Percentiles rank a stretch among this genome's conserved stretches.
Evolutionary conservation across 345 rosid genomes (phyloP).

Genomic region (Cardamine resedifolia): DNA sequence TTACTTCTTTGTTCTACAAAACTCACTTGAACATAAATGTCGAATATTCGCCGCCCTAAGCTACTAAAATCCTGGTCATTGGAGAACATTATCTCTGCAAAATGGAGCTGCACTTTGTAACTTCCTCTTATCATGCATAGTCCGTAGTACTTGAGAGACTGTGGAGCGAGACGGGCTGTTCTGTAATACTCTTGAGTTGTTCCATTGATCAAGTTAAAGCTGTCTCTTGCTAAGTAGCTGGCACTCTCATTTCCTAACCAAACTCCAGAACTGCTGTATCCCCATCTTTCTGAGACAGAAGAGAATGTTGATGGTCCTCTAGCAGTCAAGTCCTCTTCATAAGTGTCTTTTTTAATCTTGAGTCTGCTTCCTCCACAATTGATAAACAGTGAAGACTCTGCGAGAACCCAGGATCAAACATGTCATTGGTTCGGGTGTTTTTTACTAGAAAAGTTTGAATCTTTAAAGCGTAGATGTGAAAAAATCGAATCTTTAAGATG

Average conservation of each 20-base stretch:
- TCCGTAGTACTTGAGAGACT: conserved; percentile 80
- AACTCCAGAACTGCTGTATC: conserved; percentile 71
- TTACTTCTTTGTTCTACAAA: neutral
- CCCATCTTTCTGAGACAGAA: conserved; percentile 49
- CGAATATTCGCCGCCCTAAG: conserved; percentile 69
- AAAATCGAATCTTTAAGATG: conserved; percentile 19
- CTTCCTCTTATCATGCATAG: conserved; percentile 59
- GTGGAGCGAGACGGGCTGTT: conserved; percentile 71
- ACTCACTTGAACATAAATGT: conserved; percentile 77
- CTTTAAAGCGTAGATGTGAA: no score
- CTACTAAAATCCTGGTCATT: conserved; percentile 53
- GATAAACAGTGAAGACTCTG: conserved; percentile 73
- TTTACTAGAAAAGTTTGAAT: neutral
- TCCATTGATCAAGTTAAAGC: conserved; percentile 38
- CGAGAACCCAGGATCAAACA: neutral
- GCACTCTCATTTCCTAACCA: conserved; percentile 19
- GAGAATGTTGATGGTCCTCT: conserved; percentile 47
- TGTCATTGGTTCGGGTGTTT: no score
- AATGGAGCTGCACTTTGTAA: conserved; percentile 71
- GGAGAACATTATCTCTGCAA: conserved; percentile 83
- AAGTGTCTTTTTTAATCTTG: conserved; percentile 34
- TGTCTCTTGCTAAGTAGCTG: conserved; percentile 32
- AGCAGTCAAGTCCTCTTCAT: conserved; percentile 46
- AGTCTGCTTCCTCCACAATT: conserved; percentile 63
- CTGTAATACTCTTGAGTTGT: conserved; percentile 42